A percentile compares a stretch with the other conserved stretches of the same genome.
Conservation (phyloP, 352 stramenopile species). For the Phytopythium boreale region DNA sequence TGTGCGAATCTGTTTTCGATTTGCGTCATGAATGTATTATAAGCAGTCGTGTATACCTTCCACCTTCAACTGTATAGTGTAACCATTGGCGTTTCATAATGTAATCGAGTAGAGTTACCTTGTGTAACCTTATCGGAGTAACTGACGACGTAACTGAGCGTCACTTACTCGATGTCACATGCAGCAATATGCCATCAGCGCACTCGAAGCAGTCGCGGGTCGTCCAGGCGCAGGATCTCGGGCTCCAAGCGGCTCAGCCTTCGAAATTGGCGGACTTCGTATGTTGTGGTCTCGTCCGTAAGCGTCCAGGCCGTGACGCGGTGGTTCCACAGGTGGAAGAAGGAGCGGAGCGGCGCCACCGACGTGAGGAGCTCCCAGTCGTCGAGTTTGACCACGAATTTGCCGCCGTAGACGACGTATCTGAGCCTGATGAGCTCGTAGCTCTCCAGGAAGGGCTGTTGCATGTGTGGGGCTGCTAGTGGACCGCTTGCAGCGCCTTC, state of each 20-base stretch:
- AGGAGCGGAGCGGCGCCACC: not conserved
- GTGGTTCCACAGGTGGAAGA: conserved; percentile 11
- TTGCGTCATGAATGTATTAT: too few species aligned
- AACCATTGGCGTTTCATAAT: too few species aligned
- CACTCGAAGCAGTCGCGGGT: not conserved
- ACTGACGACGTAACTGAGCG: too few species aligned
- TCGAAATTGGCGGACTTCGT: not conserved
- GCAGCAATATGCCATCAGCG: not conserved
- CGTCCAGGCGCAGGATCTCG: conserved; percentile 6
- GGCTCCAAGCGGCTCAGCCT: not conserved
- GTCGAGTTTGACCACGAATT: conserved; percentile 9
- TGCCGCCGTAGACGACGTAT: conserved; percentile 14
- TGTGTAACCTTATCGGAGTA: too few species aligned
- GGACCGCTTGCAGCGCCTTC: too few species aligned
- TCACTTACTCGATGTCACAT: not conserved
- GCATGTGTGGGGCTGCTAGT: too few species aligned
- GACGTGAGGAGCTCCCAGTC: conserved; percentile 14
- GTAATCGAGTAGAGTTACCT: too few species aligned
- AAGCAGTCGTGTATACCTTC: too few species aligned
- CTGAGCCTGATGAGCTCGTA: conserved; percentile 18
- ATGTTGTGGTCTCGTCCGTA: not conserved
- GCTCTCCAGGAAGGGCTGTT: not conserved
- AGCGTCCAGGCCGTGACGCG: conserved; percentile 8
- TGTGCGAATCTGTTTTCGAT: too few species aligned
- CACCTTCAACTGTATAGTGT: too few species aligned